Evolutionary conservation across 1,139 yeast species (phyloP), one percentile per base, ranked within the genome.

Genomic region (Geotrichum carabidarum): DNA sequence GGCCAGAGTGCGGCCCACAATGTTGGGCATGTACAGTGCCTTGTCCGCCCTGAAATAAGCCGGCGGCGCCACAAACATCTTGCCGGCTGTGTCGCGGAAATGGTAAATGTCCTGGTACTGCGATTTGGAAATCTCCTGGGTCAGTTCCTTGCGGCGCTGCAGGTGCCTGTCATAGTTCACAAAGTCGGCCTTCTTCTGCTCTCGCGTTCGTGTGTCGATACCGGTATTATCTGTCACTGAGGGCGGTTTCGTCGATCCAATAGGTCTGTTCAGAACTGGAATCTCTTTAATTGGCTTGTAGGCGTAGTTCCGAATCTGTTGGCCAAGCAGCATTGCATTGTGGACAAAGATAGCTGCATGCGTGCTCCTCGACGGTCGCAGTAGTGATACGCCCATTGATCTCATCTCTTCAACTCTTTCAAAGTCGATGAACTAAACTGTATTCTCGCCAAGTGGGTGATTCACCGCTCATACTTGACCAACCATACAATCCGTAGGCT

Each of bases 1-100:
- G 32, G 32, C 42, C 44, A 93, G 68, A 1, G 84, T 77, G 30
- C 76, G 76, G 0, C 87, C 95, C 34, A 72, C 69, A 58, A 93
- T 76, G 65, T 90, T 90, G n/a, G 98, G 96, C 72, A 93, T 88
- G 66, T 80, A 93, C 54, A 83, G 73, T 0, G 98, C 78, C 64
- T 80, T 84, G n/a, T 86, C 94, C 8, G 75, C 72, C 58, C 79
- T 80, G 78, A 93, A 90, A 62, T 80, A 84, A 1, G 91, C 81
- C 11, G 78, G 74, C 0, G 98, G 98, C 0, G 96, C 82, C 15
- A 79, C 74, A 72, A 90, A 93, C 61, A 90, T 77, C 71, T 90
- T 89, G 37, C 98, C 98, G 45, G 83, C 80, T 2, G 94, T 86
- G 62, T 84, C 84, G 51, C 85, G 76, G 67, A 83, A 91, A 0